Percentiles rank a stretch among this genome's conserved stretches.
Conservation (phyloP, 2,329 filamentous ascomycete species). For the Pseudocercospora cruenta region DNA sequence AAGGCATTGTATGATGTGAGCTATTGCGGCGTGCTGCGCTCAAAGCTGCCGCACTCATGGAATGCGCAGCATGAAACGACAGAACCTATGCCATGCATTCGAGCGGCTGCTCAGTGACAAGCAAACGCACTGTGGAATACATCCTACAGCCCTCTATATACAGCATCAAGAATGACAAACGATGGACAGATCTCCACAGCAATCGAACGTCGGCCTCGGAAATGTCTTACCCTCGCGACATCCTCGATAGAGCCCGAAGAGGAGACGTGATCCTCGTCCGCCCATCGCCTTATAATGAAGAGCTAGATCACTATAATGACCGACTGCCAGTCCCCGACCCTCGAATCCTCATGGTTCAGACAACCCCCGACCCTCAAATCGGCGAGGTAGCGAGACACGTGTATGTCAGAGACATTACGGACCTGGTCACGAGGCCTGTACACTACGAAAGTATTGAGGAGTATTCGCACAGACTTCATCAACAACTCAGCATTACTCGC, state of each 20-base stretch:
- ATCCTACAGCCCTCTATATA: neutral
- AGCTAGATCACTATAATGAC: neutral
- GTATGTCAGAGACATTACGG: neutral
- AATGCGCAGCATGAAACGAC: neutral
- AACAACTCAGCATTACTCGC: neutral
- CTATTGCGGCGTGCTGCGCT: neutral
- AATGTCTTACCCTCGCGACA: neutral
- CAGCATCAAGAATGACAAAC: neutral
- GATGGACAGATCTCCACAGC: neutral
- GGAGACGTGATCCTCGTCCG: conserved; percentile 1
- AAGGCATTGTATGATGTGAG: neutral
- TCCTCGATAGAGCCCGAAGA: neutral
- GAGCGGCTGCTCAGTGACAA: neutral
- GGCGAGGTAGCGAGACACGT: neutral
- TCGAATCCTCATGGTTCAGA: neutral
- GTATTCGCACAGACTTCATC: neutral
- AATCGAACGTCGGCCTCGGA: neutral
- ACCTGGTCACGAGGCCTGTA: neutral
- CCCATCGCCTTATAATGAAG: neutral
- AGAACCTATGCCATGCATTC: neutral
- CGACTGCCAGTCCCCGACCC: neutral
- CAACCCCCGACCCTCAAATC: neutral
- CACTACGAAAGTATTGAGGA: neutral
- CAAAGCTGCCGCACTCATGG: neutral
- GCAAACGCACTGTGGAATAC: neutral